Base-by-base conservation (phyloP, 768 basidiomycete genomes). In the Mrakia hoshinonis region DNA sequence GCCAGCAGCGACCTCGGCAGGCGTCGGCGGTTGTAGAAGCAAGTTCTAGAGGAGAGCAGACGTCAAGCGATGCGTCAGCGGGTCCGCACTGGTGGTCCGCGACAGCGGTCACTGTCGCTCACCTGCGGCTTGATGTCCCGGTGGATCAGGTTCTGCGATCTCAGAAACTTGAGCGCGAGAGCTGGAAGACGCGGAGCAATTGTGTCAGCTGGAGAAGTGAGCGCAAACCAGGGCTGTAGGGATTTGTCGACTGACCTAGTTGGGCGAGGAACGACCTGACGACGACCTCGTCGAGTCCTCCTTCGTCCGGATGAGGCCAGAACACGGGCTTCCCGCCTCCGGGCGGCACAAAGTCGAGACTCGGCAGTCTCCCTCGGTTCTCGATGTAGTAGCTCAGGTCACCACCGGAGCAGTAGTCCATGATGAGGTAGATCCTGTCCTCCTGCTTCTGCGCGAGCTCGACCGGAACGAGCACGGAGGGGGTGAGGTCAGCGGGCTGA, bases 301-400 rank as follows among this genome's bases (percentile, higher is more conserved):
- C 96, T 4, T 87, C 86, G 69, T 87, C 83, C 6, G 94, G 94
- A 81, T 98, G 95, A 6, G 90, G 89, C 79, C 92, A 98, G 77
- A 89, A 98, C 74, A 88, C 87, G 26, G 85, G 85, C 49, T 65
- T 47, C 47, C 31, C 26, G 3, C 65, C 66, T 29, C 72, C 72
- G 31, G 62, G 67, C 4, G 92, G 89, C 0, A 85, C 78, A 71
- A 91, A 95, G 78, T 94, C 89, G 15, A 98, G 84, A 3, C 89
- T 88, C 60, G 95, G 89, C 55, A 98, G 88, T 22, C 89, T 86
- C 20, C 95, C 96, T n/a, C 94, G 87, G 78, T 91, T 92, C 87
- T 92, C 93, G 84, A 98, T 95, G 77, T 98, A 98, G 75, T 91
- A 87, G 0, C 92, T 91, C 62, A 99, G 86, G 80, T 99, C 96